Percentiles rank a stretch among this genome's conserved stretches.
Conservation (phyloP, 1,139 yeast genomes). For the Saccharomyces pastorianus region DNA sequence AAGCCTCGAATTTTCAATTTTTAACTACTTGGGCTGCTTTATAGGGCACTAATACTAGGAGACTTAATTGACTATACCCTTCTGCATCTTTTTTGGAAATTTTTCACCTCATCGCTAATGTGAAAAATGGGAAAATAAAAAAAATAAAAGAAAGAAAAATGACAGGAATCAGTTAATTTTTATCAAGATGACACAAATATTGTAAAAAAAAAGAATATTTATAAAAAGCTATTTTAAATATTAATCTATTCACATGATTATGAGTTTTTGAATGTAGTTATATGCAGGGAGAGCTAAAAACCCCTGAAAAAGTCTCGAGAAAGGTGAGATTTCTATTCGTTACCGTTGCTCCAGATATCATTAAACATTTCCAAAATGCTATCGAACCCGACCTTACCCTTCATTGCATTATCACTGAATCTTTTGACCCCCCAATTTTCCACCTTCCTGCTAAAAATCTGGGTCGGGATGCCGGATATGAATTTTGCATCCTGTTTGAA, state of each 20-base stretch:
- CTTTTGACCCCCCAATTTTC: slow-evolving; percentile 90
- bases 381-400: slow-evolving; percentile 79
- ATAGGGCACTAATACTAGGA: background rate
- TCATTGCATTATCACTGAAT: slow-evolving; percentile 75
- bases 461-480: slow-evolving; percentile 31
- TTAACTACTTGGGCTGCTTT: background rate
- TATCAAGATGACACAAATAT: background rate
- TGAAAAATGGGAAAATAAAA: background rate
- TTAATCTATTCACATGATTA: background rate
- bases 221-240: background rate
- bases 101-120: background rate
- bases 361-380: slow-evolving; percentile 38
- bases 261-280: background rate
- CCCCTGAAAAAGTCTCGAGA: background rate
- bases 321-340: background rate
- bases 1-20: background rate
- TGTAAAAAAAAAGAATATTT: background rate
- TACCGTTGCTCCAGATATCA: background rate
- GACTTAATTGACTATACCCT: background rate
- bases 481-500: slow-evolving; percentile 83
- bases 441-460: slow-evolving; percentile 71
- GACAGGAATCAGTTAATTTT: background rate
- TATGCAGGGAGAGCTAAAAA: background rate
- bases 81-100: background rate
- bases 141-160: background rate